phyloP scores from a whole-genome alignment of 176 grass and related monocot genomes.

The Carex littledalei region DNA sequence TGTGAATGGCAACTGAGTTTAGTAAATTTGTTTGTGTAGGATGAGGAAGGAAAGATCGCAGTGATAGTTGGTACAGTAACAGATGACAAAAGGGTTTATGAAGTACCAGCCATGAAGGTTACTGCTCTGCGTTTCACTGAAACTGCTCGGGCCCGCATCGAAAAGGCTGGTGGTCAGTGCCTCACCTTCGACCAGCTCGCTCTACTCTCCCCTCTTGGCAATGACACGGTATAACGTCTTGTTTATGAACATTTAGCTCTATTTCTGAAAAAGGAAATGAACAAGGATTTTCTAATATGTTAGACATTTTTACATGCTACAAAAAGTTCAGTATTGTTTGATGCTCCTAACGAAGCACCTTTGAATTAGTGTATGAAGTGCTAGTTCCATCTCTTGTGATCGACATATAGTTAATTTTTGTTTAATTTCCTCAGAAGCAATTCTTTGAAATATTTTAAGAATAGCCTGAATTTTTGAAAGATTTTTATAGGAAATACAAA shows the following conservation, averaged over 20 bases:
- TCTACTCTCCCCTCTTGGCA: conserved; percentile 56
- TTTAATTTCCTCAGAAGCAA: neutral
- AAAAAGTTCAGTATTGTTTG: neutral
- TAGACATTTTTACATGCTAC: neutral
- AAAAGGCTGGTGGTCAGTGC: conserved; percentile 87
- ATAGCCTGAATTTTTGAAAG: neutral
- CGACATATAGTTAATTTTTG: neutral
- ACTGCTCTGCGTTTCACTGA: conserved; percentile 74
- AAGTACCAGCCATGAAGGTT: conserved; percentile 77
- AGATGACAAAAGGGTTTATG: conserved; percentile 76
- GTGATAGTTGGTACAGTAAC: conserved; percentile 83
- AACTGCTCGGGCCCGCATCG: conserved; percentile 71
- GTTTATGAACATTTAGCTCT: neutral
- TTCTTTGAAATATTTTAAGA: neutral
- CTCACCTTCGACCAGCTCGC: conserved; percentile 91
- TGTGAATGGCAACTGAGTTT: neutral
- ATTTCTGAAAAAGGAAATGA: neutral
- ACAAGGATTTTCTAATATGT: neutral
- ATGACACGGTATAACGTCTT: conserved; percentile 57
- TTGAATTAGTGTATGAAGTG: neutral
- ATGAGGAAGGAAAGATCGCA: conserved; percentile 60
- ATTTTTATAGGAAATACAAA: neutral
- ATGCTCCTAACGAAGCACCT: neutral
- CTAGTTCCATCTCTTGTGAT: neutral
- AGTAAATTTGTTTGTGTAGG: neutral